Base-by-base conservation (phyloP, 164 flowering plant species). In the Stephania japonica region DNA sequence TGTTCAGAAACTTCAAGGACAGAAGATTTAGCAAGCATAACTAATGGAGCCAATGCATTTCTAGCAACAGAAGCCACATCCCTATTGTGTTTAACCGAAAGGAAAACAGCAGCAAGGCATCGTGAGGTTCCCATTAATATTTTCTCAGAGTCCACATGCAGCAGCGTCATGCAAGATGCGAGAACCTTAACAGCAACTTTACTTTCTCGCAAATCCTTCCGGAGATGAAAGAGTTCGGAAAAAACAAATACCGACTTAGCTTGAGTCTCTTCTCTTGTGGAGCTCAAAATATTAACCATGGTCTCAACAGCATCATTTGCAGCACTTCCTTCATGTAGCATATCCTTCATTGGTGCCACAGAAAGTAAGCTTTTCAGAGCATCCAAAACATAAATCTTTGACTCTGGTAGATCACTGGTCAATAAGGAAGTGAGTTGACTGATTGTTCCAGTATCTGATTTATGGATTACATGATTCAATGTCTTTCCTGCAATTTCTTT, bases 241-340 rank as follows among this genome's bases (percentile, higher is more conserved):
- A 96, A 84, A 78, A 92, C 91, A 3, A 87, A 85, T 11, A 97
- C 95, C 63, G 99, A 90, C 83, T 90, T 91, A 18, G 94, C 93
- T 81, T 89, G 99, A 76, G 99, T 93, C 74, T 96, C 99, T 77
- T 91, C 98, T 70, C 81, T 89, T 47, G 86, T 77, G 16, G 95
- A 90, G 79, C 88, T 86, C 84, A 96, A 81, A 73, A 93, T 74
- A 71, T 84, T 91, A 63, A 96, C 86, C 89, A 96, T 90, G 16
- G 98, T 93, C 81, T 93, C 98, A 71, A 93, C 80, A 66, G 98
- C 97, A 88, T 96, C 97, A 84, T 90, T 96, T 42, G 98, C 88
- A 76, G 99, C 98, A 88, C 91, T 89, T 14, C 98, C 99, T 78
- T 91, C 97, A 72, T 89, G 91, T 72, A 91, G 65, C 72, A 93